Base-by-base conservation (phyloP, 495 filamentous ascomycete species). In the Aspergillus mulundensis region DNA sequence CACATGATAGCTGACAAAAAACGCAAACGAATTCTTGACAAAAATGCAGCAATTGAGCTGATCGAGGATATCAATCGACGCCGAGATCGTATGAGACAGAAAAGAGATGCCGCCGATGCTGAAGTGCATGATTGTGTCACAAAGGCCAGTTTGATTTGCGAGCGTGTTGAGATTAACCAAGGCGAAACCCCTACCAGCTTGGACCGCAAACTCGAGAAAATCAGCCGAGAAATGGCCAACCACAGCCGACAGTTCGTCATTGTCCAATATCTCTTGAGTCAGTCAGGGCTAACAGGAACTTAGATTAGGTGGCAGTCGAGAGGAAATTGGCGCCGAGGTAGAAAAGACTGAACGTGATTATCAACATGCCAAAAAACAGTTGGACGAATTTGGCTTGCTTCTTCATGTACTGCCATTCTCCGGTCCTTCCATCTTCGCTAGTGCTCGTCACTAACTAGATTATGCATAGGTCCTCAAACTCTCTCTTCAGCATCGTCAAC, bases 401-500 rank as follows among this genome's bases (percentile, higher is more conserved):
- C 77, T 81, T 54, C 64, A 83, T 25, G 79, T 81, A 77, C 59
- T 61, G 50, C 8, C 23, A 48, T 19, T 11, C 24, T 19, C 20
- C 23, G 16, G 38, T 12, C 28, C 18, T 28, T 21, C 10, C 7
- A 21, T n/a, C 8, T 5, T 28, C 25, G 4, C 40, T 41, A 32
- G 7, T 23, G 14, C 5, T 25, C 12, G 21, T 46, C 41, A 40
- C 53, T 62, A 56, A 62, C 53, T 23, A 18, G 7, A 2, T 46
- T 28, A 15, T 19, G 7, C n/a, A 32, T 16, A 83, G 75, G 65
- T 71, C 0, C 75, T 96, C 25, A 87, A 86, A 68, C 61, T 76
- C 15, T 81, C 90, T 0, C 79, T 95, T 28, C 71, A 77, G 28
- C 73, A 88, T 49, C 88, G 94, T 4, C 80, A 86, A 39, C 74